Conservation (phyloP, 2,329 filamentous ascomycete genomes). For the Exophiala phaeomuriformis region DNA sequence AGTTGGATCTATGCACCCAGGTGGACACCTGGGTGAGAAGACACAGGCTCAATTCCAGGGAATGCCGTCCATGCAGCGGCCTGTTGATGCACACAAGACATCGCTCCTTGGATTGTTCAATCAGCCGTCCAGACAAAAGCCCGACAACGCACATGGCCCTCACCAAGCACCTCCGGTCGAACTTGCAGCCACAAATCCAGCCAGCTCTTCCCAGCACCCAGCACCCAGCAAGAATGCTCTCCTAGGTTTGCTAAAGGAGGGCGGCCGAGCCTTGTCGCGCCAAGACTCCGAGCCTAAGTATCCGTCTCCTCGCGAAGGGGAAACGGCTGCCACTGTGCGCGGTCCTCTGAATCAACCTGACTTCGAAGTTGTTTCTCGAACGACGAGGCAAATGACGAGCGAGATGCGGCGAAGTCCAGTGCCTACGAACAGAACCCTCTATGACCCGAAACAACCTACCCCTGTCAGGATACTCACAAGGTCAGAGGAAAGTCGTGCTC, state of each 20-base stretch:
- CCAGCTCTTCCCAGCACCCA: conserved; percentile 24
- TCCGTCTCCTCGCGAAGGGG: conserved; percentile 15
- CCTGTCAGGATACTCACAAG: conserved; percentile 28
- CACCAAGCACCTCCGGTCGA: conserved; percentile 34
- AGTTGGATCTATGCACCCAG: conserved; percentile 8
- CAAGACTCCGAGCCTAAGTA: conserved; percentile 19
- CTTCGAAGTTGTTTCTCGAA: conserved; percentile 30
- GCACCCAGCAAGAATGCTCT: conserved; percentile 16
- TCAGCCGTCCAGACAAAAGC: conserved; percentile 21
- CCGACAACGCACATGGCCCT: not conserved
- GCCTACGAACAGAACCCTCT: conserved; percentile 21
- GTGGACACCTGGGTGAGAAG: conserved; percentile 9
- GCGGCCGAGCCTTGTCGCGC: conserved; percentile 7
- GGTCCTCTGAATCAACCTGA: conserved; percentile 37
- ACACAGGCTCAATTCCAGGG: conserved; percentile 1
- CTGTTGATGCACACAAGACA: conserved; percentile 6
- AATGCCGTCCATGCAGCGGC: not conserved
- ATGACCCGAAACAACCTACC: conserved; percentile 24
- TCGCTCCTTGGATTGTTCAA: conserved; percentile 19
- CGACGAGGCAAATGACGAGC: conserved; percentile 8
- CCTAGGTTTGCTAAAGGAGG: conserved; percentile 16
- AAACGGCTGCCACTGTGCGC: conserved; percentile 36
- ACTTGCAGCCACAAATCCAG: conserved; percentile 38
- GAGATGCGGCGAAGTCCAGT: conserved; percentile 21
- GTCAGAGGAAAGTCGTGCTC: conserved; percentile 19